phyloP scores from a whole-genome alignment of 805 yeast genomes.

The Hanseniaspora thailandica region DNA sequence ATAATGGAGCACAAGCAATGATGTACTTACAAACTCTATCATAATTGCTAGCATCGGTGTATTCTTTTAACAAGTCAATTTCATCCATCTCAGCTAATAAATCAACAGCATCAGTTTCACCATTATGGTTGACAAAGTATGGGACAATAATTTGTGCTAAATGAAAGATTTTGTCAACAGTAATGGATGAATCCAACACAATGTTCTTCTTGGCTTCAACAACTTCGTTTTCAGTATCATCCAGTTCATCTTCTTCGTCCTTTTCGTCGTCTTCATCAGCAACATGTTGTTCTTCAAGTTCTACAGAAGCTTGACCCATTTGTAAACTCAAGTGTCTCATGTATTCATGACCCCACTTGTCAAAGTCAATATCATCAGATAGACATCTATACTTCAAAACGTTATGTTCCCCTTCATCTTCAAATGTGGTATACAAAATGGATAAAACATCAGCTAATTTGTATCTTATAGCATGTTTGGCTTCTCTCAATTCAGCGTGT shows the following conservation, averaged over 20 bases:
- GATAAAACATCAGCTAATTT: constrained; percentile 80
- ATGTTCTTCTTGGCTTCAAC: constrained; percentile 17
- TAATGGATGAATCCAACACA: constrained; percentile 21
- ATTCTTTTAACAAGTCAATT: constrained; percentile 69
- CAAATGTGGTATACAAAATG: constrained; percentile 87
- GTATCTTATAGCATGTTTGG: constrained; percentile 33
- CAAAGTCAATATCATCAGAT: constrained; percentile 45
- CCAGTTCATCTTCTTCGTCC: constrained; percentile 16
- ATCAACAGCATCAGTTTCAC: constrained; percentile 97
- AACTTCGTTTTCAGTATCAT: constrained; percentile 12
- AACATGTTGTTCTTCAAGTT: constrained; percentile 32
- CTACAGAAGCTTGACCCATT: constrained; percentile 77
- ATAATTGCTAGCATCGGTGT: constrained; percentile 72
- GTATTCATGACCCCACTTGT: constrained; percentile 97
- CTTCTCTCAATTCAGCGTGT: constrained; percentile 53
- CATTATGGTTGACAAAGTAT: constrained; percentile 83
- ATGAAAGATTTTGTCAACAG: constrained; percentile 39
- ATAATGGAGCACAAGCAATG: constrained; percentile 90
- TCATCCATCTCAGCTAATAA: constrained; percentile 78
- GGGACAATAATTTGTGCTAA: constrained; percentile 74
- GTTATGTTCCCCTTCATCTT: constrained; percentile 68
- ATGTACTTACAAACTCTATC: constrained; percentile 86
- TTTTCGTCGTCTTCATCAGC: not conserved
- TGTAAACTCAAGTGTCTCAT: constrained; percentile 91
- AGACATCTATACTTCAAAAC: constrained; percentile 67